Evolutionary conservation across 805 yeast species (phyloP).

Genomic region (Cyberlindnera euphorbiae): DNA sequence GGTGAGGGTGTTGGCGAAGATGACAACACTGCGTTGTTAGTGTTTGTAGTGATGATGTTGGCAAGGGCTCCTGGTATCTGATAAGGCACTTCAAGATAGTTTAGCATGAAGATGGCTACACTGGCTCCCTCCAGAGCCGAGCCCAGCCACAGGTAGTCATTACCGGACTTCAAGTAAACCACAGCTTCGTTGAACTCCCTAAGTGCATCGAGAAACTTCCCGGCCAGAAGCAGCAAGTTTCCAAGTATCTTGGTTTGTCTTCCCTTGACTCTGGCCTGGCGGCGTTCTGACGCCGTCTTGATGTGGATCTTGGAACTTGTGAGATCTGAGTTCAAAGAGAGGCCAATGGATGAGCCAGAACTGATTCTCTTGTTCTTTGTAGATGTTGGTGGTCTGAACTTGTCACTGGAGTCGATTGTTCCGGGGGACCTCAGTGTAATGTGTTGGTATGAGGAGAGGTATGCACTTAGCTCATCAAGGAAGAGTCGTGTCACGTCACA

Average conservation of each 20-base stretch:
- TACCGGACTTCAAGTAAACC: constrained; percentile 47
- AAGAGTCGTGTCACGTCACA: constrained; percentile 70
- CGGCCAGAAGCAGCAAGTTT: constrained; percentile 73
- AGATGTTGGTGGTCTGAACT: constrained; percentile 31
- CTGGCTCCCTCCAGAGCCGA: constrained; percentile 82
- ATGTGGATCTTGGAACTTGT: constrained; percentile 35
- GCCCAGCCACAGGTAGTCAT: constrained; percentile 85
- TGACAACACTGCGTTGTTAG: constrained; percentile 11
- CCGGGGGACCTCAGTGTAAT: constrained; percentile 84
- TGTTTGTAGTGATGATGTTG: constrained; percentile 29
- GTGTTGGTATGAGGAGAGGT: constrained; percentile 70
- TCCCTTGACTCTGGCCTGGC: constrained; percentile 52
- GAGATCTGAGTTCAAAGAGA: constrained; percentile 20
- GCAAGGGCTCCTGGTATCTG: constrained; percentile 33
- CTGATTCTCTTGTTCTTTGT: constrained; percentile 37
- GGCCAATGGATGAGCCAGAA: constrained; percentile 22
- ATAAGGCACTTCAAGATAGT: constrained; percentile 49
- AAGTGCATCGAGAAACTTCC: constrained; percentile 68
- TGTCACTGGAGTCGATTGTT: constrained; percentile 47
- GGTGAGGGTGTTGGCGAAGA: constrained; percentile 29
- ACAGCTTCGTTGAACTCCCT: constrained; percentile 73
- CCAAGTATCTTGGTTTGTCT: constrained; percentile 74
- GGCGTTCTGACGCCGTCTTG: constrained; percentile 30
- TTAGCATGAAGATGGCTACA: constrained; percentile 56
- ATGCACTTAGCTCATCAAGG: constrained; percentile 56